Percentiles rank a stretch among this genome's conserved stretches.
phyloP scores from a whole-genome alignment of 129 eudicot species.

The Lactuca saligna region DNA sequence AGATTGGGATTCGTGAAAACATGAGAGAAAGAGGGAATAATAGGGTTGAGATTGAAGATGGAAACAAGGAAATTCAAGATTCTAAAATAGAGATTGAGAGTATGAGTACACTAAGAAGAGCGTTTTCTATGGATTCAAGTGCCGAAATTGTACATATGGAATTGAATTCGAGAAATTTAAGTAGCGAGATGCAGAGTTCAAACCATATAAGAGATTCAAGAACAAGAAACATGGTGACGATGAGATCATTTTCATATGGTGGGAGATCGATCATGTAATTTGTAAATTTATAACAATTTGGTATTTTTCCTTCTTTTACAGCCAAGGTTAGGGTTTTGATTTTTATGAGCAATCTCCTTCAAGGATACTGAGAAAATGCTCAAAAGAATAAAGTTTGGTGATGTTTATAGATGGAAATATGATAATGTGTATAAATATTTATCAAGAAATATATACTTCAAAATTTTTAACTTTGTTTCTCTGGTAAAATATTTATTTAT shows the following conservation, averaged over 20 bases:
- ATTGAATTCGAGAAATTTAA: background rate
- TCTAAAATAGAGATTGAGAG: background rate
- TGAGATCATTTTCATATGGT: conserved; percentile 47
- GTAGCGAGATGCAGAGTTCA: background rate
- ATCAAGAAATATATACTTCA: too few species aligned
- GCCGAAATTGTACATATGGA: background rate
- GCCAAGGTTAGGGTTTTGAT: background rate
- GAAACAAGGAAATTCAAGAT: background rate
- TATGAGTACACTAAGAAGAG: conserved; percentile 25
- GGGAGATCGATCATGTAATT: conserved; percentile 30
- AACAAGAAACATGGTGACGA: conserved; percentile 18
- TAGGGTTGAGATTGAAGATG: background rate
- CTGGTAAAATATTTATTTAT: too few species aligned
- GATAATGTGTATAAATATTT: too few species aligned
- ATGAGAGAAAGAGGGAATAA: conserved; percentile 8
- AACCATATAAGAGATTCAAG: conserved; percentile 8
- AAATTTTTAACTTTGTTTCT: too few species aligned
- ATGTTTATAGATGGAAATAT: background rate
- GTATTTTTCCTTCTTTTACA: background rate
- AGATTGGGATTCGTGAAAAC: background rate
- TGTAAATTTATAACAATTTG: background rate
- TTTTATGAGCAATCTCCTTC: background rate
- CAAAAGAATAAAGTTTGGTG: background rate
- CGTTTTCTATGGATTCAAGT: conserved; percentile 36
- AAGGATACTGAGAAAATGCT: background rate